Evolutionary conservation across 208 protist genomes (phyloP).

Genomic region (Leishmania gerbilli): DNA sequence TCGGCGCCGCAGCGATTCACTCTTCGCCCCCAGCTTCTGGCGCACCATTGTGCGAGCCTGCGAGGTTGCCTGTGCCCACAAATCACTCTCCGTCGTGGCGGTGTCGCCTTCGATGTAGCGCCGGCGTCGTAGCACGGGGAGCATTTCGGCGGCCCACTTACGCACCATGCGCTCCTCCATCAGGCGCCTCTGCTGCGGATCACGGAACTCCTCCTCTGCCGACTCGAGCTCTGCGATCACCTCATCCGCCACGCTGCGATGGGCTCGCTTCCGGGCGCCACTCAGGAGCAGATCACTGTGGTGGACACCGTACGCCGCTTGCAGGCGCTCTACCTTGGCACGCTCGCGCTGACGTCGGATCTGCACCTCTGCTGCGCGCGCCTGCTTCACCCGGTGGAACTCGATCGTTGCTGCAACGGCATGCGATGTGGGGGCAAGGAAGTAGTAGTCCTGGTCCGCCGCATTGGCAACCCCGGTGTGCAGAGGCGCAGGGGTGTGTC

Average conservation of each 20-base stretch:
- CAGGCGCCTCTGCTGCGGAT: constrained; percentile 26
- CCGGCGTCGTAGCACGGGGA: constrained; percentile 65
- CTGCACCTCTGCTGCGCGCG: constrained; percentile 15
- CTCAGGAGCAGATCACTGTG: background rate
- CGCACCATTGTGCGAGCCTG: constrained; percentile 58
- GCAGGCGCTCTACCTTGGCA: constrained; percentile 19
- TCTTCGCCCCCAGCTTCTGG: constrained; percentile 46
- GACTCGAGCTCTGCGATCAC: constrained; percentile 11
- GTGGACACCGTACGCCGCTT: constrained; percentile 1
- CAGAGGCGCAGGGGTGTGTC: background rate
- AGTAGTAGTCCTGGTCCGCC: constrained; percentile 54
- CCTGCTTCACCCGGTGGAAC: constrained; percentile 17
- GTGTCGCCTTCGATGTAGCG: constrained; percentile 40
- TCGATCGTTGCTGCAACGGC: constrained; percentile 29
- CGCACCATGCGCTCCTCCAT: constrained; percentile 66
- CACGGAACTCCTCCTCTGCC: constrained; percentile 21
- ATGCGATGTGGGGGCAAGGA: constrained; percentile 50
- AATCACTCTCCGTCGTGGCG: constrained; percentile 33
- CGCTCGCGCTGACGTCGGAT: constrained; percentile 22
- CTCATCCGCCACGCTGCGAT: constrained; percentile 6
- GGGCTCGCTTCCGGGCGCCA: constrained; percentile 14
- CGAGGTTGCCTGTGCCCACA: constrained; percentile 57
- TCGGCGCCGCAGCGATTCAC: constrained; percentile 28
- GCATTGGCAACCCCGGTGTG: background rate
- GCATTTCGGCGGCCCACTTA: constrained; percentile 47